Evolutionary conservation across 345 rosid genomes (phyloP).

Genomic region (Aurinia saxatilis): DNA sequence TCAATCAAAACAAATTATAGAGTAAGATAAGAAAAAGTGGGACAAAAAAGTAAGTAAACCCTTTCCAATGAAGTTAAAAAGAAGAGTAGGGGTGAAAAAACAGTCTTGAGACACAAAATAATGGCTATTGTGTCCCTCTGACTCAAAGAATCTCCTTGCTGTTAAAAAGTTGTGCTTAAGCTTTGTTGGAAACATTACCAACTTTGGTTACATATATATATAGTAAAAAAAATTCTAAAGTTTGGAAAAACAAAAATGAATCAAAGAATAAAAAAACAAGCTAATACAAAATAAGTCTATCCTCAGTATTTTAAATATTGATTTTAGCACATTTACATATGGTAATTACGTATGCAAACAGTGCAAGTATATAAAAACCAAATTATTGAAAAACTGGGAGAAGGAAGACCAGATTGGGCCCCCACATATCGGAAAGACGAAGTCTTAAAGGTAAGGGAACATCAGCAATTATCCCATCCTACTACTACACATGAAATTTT

Average conservation of each 20-base stretch:
- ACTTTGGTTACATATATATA: background rate
- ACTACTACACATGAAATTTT: background rate
- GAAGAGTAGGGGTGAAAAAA: background rate
- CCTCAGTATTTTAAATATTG: no score
- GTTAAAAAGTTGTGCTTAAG: conserved; percentile 25
- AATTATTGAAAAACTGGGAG: conserved; percentile 7
- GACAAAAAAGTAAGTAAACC: conserved; percentile 23
- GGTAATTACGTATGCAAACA: background rate
- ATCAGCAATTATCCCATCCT: background rate
- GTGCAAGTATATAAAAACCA: background rate
- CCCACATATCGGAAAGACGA: conserved; percentile 9
- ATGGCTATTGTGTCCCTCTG: conserved; percentile 23
- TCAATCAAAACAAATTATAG: background rate
- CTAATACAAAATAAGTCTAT: no score
- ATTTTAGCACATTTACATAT: no score
- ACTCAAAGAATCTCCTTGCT: conserved; percentile 15
- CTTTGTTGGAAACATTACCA: conserved; percentile 30
- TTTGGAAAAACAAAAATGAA: no score
- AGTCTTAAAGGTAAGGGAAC: conserved; percentile 24
- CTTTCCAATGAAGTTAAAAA: conserved; percentile 21
- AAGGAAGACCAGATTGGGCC: background rate
- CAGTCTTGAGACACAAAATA: conserved; percentile 30
- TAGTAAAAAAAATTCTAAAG: background rate
- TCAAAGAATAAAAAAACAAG: no score
- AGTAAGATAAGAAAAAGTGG: background rate